Percentiles rank a stretch among this genome's conserved stretches.
These are phyloP conservation scores for Phialemoniopsis sp. DNA, from an alignment of 2,329 filamentous ascomycete species.

Conservation along the genomic window DNA sequence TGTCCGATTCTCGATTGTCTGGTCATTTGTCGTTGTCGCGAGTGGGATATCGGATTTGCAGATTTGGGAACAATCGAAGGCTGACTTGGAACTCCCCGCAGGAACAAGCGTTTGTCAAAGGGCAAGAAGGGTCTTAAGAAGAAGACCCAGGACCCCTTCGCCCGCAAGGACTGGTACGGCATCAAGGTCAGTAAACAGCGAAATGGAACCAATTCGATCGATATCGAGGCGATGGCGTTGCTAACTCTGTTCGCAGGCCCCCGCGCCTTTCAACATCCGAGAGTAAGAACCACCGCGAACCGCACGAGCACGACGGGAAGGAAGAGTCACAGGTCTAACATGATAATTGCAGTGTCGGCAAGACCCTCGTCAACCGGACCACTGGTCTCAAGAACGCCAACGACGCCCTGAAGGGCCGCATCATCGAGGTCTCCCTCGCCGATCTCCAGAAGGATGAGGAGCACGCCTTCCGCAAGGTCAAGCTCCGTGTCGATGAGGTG, in stretches of 20 bases:
- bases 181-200: constrained; percentile 68
- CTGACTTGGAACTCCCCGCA: constrained; percentile 26
- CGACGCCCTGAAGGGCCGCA: constrained; percentile 96
- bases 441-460: constrained; percentile 99
- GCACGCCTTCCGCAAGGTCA: constrained; percentile 99
- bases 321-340: constrained; percentile 5
- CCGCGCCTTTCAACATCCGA: constrained; percentile 91
- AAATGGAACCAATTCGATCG: background rate
- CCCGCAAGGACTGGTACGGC: constrained; percentile 98
- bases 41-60: background rate
- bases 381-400: constrained; percentile 99
- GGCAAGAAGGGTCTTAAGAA: constrained; percentile 99
- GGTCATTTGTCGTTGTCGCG: background rate
- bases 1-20: constrained; percentile 6
- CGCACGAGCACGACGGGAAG: constrained; percentile 8
- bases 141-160: constrained; percentile 96
- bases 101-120: constrained; percentile 99
- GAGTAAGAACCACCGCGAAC: constrained; percentile 64
- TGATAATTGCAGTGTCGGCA: constrained; percentile 74
- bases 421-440: constrained; percentile 97
- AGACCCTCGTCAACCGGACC: constrained; percentile 98
- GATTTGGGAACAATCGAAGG: background rate
- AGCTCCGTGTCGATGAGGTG: constrained; percentile 96
- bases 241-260: constrained; percentile 55
- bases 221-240: background rate